Percentiles rank a stretch among this genome's conserved stretches.
These are phyloP conservation scores for Candida caryicola DNA, from an alignment of 805 yeast genomes.

Conservation along the genomic window DNA sequence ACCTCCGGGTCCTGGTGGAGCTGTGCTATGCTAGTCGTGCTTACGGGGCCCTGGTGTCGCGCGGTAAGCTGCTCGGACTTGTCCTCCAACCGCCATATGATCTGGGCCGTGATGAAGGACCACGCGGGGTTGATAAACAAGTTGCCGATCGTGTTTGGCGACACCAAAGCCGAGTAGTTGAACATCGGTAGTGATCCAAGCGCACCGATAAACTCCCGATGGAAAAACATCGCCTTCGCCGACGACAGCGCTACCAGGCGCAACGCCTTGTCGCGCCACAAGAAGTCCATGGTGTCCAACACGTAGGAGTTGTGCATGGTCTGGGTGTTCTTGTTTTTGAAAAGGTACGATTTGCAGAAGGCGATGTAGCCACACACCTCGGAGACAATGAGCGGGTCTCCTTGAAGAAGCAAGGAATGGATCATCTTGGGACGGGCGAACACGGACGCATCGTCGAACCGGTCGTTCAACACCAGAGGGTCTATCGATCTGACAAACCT, in stretches of 20 bases:
- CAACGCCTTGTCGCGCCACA: constrained; percentile 58
- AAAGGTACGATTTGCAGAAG: constrained; percentile 35
- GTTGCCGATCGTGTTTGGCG: constrained; percentile 33
- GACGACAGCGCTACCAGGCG: constrained; percentile 24
- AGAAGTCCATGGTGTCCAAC: constrained; percentile 52
- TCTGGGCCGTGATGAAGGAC: constrained; percentile 41
- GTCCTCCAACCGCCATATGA: constrained; percentile 49
- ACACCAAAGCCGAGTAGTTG: constrained; percentile 29
- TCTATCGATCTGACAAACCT: constrained; percentile 13
- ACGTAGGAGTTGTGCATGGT: constrained; percentile 47
- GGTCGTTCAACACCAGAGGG: constrained; percentile 6
- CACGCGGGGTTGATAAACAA: constrained; percentile 53
- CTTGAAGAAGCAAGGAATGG: constrained; percentile 37
- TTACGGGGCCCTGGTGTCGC: constrained; percentile 53
- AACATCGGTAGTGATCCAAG: constrained; percentile 29
- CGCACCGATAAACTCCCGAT: constrained; percentile 28
- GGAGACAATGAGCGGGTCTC: constrained; percentile 46
- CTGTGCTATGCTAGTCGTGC: constrained; percentile 38
- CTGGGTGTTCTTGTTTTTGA: constrained; percentile 22
- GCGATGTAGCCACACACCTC: constrained; percentile 47
- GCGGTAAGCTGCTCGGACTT: constrained; percentile 22
- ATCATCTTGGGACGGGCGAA: constrained; percentile 40
- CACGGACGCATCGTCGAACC: constrained; percentile 16
- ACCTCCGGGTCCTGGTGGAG: constrained; percentile 26
- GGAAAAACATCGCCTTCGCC: constrained; percentile 39